phyloP scores from a whole-genome alignment of 139 green algal genomes.

The Tetratostichococcus sp. region DNA sequence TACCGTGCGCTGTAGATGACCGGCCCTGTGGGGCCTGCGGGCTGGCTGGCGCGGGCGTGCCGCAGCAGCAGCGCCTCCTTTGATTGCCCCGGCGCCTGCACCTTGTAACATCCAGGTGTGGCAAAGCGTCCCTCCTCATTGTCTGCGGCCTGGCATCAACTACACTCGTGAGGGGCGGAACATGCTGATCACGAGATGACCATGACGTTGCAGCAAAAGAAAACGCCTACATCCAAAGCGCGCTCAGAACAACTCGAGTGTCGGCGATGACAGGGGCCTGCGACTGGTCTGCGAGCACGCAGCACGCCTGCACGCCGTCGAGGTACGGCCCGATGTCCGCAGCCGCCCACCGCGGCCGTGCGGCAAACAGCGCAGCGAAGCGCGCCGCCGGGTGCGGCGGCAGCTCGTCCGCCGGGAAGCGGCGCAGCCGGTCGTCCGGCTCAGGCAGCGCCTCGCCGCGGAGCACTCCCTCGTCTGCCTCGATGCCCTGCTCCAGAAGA shows the following conservation, averaged over 20 bases:
- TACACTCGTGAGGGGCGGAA: too few relatives aligned
- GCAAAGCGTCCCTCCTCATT: too few relatives aligned
- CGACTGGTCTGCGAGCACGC: too few relatives aligned
- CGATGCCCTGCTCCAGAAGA: conserved; percentile 22
- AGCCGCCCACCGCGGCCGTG: conserved; percentile 41
- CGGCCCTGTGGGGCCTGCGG: not conserved
- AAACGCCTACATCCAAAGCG: too few relatives aligned
- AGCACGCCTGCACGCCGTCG: conserved; percentile 39
- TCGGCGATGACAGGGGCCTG: too few relatives aligned
- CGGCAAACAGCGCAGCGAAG: conserved; percentile 58
- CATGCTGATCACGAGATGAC: too few relatives aligned
- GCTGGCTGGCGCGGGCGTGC: conserved; percentile 49
- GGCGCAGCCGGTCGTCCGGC: conserved; percentile 6
- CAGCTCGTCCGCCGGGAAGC: conserved; percentile 36
- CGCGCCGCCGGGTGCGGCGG: conserved; percentile 37
- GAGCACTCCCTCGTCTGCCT: conserved; percentile 36
- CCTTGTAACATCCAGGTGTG: too few relatives aligned
- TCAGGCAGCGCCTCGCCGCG: conserved; percentile 35
- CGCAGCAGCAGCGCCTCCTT: conserved; percentile 58
- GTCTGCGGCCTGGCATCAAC: too few relatives aligned
- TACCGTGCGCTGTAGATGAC: not conserved
- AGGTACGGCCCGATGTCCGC: conserved; percentile 54
- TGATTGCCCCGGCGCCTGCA: conserved; percentile 53
- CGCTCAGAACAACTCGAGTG: too few relatives aligned
- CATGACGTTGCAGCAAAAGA: too few relatives aligned